Evolutionary conservation across 2,329 filamentous ascomycete genomes (phyloP), one percentile per base, ranked within the genome.

Genomic region (Fusarium clavum): DNA sequence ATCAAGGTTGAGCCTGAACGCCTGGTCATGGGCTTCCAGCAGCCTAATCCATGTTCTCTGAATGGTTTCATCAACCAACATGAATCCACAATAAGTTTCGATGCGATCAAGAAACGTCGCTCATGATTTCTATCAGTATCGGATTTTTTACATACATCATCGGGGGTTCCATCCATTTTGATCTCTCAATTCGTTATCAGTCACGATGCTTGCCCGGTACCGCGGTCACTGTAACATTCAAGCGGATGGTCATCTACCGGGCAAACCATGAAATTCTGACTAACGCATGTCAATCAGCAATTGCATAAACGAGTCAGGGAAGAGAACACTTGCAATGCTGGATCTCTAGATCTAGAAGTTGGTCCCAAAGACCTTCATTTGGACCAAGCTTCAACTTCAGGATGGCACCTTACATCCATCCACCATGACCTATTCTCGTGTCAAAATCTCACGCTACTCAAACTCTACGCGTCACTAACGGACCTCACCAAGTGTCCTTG

Each of bases 51-150:
- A 58, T 62, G 44, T 27, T 48, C 44, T 43, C 44, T 55, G 29
- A 46, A 47, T 56, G 41, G 65, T 62, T 45, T 52, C 45, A 34
- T 13, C 44, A 51, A 52, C 38, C 52, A 55, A 55, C 41, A 67
- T 22, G 18, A 44, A 27, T 48, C 61, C 62, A 65, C 46, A 65
- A 49, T 45, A 64, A 48, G 61, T 64, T 64, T 64, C 59, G 44
- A 61, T 40, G 30, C 22, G 16, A 40, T 61, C 51, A 56, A 48
- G 30, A 64, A 64, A 58, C 44, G 29, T 16, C 10, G n/a, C 32
- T 47, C 59, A n/a, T 24, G 34, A 14, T 24, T 44, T 61, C 34
- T 22, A 30, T 16, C 12, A 7, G 3, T 16, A 16, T 53, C 32
- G 34, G 5, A 12, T 27, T 56, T 41, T 52, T 40, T 27, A 43